A percentile compares a stretch with the other conserved stretches of the same genome.
Evolutionary conservation across 1,284 basidiomycete genomes (phyloP).

Genomic region (Cutaneotrichosporon mucoides): DNA sequence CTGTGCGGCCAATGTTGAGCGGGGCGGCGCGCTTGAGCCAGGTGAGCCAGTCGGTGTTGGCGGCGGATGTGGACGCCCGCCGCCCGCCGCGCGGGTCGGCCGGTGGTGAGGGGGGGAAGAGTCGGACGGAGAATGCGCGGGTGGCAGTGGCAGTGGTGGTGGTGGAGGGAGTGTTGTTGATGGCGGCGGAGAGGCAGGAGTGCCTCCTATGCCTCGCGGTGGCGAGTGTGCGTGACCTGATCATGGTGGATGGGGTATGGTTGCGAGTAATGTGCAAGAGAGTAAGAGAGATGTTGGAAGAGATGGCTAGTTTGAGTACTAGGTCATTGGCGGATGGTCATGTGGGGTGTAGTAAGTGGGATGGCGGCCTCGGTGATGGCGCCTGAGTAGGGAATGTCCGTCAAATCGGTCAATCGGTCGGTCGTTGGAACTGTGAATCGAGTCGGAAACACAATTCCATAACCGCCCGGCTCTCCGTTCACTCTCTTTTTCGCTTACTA

Average conservation of each 20-base stretch:
- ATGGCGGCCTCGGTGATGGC: too few relatives aligned
- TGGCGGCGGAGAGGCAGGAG: too few relatives aligned
- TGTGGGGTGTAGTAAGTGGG: too few relatives aligned
- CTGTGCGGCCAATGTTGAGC: slow-evolving; percentile 11
- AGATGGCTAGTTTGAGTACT: too few relatives aligned
- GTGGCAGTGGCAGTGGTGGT: not conserved
- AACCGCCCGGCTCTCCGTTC: too few relatives aligned
- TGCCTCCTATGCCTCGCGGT: not conserved
- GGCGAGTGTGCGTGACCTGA: slow-evolving; percentile 1
- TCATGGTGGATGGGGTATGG: not conserved
- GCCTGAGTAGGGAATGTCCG: too few relatives aligned
- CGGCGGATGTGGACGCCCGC: slow-evolving; percentile 31
- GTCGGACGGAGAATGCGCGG: slow-evolving; percentile 14
- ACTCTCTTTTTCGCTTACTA: too few relatives aligned
- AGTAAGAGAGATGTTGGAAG: not conserved
- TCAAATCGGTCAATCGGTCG: too few relatives aligned
- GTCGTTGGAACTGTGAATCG: too few relatives aligned
- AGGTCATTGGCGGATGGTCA: too few relatives aligned
- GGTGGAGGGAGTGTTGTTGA: too few relatives aligned
- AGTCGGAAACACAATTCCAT: too few relatives aligned
- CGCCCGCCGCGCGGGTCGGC: slow-evolving; percentile 21
- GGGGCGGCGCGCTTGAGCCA: slow-evolving; percentile 33
- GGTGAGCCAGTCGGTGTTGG: slow-evolving; percentile 38
- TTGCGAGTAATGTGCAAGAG: not conserved
- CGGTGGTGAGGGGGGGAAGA: slow-evolving; percentile 24